A percentile compares a stretch with the other conserved stretches of the same genome.
phyloP scores from a whole-genome alignment of 169 alveolate genomes.

The Eimeria nieschulzi region DNA sequence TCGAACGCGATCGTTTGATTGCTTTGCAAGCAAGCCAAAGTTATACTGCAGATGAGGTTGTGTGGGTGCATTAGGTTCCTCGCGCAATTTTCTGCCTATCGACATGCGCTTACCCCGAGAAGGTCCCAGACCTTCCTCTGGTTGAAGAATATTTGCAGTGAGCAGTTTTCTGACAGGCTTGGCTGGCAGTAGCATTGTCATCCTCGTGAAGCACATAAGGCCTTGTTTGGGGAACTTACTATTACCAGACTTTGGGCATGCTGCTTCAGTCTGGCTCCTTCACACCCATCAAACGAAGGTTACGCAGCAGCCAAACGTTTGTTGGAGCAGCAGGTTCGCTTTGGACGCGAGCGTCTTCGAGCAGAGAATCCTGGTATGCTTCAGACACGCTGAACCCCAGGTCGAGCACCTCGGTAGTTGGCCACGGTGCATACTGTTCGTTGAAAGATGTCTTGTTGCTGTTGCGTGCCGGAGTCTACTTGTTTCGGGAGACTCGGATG shows the following conservation, averaged over 20 bases:
- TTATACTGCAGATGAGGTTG: background rate
- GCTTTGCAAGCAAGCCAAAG: too few species aligned
- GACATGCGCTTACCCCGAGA: conserved; percentile 79
- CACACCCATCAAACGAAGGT: conserved; percentile 81
- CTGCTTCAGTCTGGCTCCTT: conserved; percentile 71
- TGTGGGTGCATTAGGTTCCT: conserved; percentile 46
- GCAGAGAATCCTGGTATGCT: conserved; percentile 24
- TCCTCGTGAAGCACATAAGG: background rate
- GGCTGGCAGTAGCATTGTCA: background rate
- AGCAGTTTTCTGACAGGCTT: conserved; percentile 2
- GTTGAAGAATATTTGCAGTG: conserved; percentile 72
- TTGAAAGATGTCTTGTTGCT: too few species aligned
- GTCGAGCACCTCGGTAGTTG: too few species aligned
- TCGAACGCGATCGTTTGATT: background rate
- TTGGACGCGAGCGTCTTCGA: conserved; percentile 52
- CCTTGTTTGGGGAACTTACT: background rate
- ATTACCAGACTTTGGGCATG: background rate
- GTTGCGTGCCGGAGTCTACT: too few species aligned
- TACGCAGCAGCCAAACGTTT: conserved; percentile 78
- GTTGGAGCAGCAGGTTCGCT: conserved; percentile 74
- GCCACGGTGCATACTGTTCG: too few species aligned
- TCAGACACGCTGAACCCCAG: too few species aligned
- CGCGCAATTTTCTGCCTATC: conserved; percentile 77
- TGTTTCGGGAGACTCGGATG: too few species aligned
- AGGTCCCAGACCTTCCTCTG: conserved; percentile 40